These are phyloP conservation scores for Leccinum truebloodii DNA, from an alignment of 768 basidiomycete genomes.

Conservation along the genomic window DNA sequence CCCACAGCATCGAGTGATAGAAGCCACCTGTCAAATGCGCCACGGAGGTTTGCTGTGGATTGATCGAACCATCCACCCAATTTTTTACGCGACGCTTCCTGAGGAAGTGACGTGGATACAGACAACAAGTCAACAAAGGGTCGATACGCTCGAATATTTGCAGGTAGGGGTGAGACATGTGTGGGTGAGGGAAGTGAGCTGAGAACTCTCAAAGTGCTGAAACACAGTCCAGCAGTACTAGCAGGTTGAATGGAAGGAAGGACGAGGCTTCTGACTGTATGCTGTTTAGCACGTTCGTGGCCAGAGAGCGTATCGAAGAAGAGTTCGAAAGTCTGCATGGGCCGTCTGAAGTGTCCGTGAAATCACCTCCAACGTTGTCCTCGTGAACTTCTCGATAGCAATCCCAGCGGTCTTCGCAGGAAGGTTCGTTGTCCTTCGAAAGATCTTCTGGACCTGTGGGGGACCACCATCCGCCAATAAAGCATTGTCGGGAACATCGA, in stretches of 20 bases:
- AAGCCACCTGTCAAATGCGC: constrained; percentile 57
- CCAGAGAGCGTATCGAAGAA: constrained; percentile 43
- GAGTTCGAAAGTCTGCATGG: constrained; percentile 56
- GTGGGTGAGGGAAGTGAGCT: constrained; percentile 77
- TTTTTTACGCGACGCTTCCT: constrained; percentile 43
- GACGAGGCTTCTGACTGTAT: constrained; percentile 55
- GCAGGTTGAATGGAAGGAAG: constrained; percentile 32
- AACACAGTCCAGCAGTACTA: constrained; percentile 46
- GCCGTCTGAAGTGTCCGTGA: constrained; percentile 57
- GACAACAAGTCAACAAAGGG: constrained; percentile 80
- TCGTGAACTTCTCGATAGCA: constrained; percentile 55
- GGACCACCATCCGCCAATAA: constrained; percentile 39
- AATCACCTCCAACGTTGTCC: constrained; percentile 55
- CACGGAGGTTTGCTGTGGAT: constrained; percentile 46
- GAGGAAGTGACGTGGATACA: constrained; percentile 51
- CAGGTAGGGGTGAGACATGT: constrained; percentile 76
- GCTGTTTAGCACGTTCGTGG: constrained; percentile 53
- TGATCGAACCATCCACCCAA: constrained; percentile 66
- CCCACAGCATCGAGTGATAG: constrained; percentile 54
- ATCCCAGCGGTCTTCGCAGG: constrained; percentile 41
- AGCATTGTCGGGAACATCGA: constrained; percentile 32
- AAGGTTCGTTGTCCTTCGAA: constrained; percentile 4
- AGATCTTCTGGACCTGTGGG: constrained; percentile 6
- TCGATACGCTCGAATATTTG: constrained; percentile 70
- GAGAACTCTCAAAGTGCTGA: constrained; percentile 70